phyloP scores from a whole-genome alignment of 2,329 filamentous ascomycete genomes.

The Colletotrichum liaoningense region DNA sequence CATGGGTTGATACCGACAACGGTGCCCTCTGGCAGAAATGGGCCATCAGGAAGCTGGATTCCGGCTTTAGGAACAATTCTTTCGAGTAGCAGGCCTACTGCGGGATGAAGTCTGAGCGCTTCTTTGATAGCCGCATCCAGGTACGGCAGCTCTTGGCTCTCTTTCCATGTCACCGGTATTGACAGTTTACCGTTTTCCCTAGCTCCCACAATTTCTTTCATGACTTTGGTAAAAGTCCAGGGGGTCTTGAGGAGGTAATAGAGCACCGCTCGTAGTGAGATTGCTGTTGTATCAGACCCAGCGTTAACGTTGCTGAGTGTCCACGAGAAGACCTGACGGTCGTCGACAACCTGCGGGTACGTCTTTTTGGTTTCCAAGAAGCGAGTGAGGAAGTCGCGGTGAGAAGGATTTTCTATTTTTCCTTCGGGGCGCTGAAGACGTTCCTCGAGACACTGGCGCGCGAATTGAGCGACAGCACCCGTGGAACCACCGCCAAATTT shows the following conservation, averaged over 20 bases:
- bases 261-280: conserved; percentile 49
- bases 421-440: conserved; percentile 16
- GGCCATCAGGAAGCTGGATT: not conserved
- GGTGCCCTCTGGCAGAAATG: not conserved
- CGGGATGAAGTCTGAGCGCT: conserved; percentile 11
- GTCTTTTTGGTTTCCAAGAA: conserved; percentile 48
- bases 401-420: not conserved
- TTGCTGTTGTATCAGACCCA: conserved; percentile 50
- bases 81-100: conserved; percentile 2
- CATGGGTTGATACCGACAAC: conserved; percentile 9
- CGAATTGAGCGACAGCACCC: conserved; percentile 30
- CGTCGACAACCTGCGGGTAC: conserved; percentile 48
- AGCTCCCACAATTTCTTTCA: not conserved
- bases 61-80: conserved; percentile 1
- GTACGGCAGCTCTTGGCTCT: conserved; percentile 7
- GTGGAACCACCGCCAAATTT: conserved; percentile 39
- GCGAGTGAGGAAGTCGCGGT: conserved; percentile 47
- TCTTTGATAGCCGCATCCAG: conserved; percentile 5
- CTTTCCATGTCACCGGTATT: conserved; percentile 3
- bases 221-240: conserved; percentile 38
- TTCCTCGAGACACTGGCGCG: conserved; percentile 15
- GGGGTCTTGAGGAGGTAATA: conserved; percentile 52
- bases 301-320: conserved; percentile 46
- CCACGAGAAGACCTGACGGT: conserved; percentile 39
- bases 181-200: not conserved